These are phyloP conservation scores for Gamsiella multidivaricata DNA, from an alignment of 192 early-diverging fungal species.

Conservation along the genomic window DNA sequence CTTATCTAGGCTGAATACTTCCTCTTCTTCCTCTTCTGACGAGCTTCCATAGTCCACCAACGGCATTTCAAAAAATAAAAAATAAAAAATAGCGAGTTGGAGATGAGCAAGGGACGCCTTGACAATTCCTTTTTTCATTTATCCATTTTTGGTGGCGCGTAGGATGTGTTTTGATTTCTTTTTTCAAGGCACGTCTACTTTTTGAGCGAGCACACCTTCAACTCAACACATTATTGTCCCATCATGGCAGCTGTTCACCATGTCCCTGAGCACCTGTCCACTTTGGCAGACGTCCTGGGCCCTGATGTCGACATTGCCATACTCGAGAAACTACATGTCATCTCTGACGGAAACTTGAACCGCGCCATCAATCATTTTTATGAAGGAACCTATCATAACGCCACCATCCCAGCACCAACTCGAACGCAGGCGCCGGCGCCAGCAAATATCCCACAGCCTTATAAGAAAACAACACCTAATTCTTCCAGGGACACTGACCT, in stretches of 20 bases:
- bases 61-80: slow-evolving; percentile 14
- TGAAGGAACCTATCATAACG: slow-evolving; percentile 34
- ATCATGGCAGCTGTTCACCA: slow-evolving; percentile 18
- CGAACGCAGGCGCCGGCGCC: not conserved
- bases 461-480: not conserved
- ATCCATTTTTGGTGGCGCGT: slow-evolving; percentile 35
- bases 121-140: not conserved
- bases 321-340: slow-evolving; percentile 46
- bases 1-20: not conserved
- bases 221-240: not conserved
- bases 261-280: slow-evolving; percentile 35
- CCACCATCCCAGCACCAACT: slow-evolving; percentile 4
- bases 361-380: slow-evolving; percentile 57
- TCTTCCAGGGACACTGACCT: not conserved
- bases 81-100: not conserved
- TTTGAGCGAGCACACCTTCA: no score
- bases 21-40: slow-evolving; percentile 33
- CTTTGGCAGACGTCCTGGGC: slow-evolving; percentile 41
- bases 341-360: slow-evolving; percentile 54
- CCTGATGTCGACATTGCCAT: slow-evolving; percentile 42
- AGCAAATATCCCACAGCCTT: not conserved
- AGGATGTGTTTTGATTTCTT: not conserved
- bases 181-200: not conserved
- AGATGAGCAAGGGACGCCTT: not conserved
- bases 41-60: slow-evolving; percentile 44